A percentile compares a stretch with the other conserved stretches of the same genome.
phyloP scores from a whole-genome alignment of 148 eudicot species.

The Fallopia convolvulus region DNA sequence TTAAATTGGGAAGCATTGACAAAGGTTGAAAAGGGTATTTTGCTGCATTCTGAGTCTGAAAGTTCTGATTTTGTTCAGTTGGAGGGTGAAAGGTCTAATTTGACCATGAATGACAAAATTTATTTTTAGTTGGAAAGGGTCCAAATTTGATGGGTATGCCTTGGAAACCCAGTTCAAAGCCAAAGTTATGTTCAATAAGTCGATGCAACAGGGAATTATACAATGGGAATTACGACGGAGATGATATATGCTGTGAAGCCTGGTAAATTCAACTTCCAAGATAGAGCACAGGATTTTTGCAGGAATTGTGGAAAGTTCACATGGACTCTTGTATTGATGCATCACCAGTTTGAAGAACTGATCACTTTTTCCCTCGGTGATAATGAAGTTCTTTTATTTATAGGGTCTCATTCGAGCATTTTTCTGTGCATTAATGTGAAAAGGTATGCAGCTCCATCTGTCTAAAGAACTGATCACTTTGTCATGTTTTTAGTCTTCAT shows the following conservation, averaged over 20 bases:
- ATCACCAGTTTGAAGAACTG: conserved; percentile 39
- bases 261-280: conserved; percentile 34
- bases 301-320: conserved; percentile 65
- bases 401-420: conserved; percentile 81
- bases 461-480: neutral
- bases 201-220: conserved; percentile 53
- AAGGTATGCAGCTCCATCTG: conserved; percentile 26
- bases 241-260: conserved; percentile 20
- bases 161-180: conserved; percentile 26
- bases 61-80: conserved; percentile 15
- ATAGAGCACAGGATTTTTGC: conserved; percentile 32
- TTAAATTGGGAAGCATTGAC: conserved; percentile 22
- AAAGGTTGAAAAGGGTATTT: conserved; percentile 17
- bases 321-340: conserved; percentile 91
- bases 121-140: conserved; percentile 17
- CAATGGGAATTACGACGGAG: conserved; percentile 20
- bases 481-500: too few relatives aligned
- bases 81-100: conserved; percentile 19
- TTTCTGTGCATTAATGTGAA: conserved; percentile 67
- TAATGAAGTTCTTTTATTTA: conserved; percentile 38
- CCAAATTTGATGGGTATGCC: conserved; percentile 20
- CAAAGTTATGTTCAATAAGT: conserved; percentile 32
- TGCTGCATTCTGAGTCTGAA: conserved; percentile 20
- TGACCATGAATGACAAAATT: conserved; percentile 16
- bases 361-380: conserved; percentile 34